These are phyloP conservation scores for Dysphania ambrosioides DNA, from an alignment of 148 eudicot species.

Conservation along the genomic window DNA sequence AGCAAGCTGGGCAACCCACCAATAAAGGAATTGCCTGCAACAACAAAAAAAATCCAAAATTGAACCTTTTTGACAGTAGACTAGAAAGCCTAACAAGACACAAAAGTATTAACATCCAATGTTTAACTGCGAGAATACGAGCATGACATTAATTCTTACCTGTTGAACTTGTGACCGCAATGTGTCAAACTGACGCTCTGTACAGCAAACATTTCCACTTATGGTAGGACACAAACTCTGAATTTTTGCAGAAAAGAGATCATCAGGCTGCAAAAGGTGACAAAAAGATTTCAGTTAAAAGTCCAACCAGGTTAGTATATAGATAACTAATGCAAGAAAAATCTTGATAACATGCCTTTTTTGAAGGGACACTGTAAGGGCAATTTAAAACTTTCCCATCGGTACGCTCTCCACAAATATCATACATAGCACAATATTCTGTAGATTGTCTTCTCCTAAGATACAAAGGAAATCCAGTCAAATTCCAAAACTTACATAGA, in stretches of 20 bases:
- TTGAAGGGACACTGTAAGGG: no score
- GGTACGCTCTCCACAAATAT: no score
- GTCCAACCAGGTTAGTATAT: not conserved
- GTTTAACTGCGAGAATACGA: not conserved
- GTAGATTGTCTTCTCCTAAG: constrained; percentile 47
- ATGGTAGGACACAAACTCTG: constrained; percentile 69
- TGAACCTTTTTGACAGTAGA: not conserved
- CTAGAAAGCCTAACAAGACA: not conserved
- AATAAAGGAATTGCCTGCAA: constrained; percentile 63
- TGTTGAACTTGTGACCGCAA: constrained; percentile 68
- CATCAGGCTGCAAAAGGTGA: constrained; percentile 54
- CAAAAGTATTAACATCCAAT: not conserved
- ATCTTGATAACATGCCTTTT: no score
- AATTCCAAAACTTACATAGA: not conserved
- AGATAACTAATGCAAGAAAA: constrained; percentile 6
- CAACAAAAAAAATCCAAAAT: constrained; percentile 13
- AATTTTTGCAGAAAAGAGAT: constrained; percentile 57
- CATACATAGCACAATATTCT: constrained; percentile 72
- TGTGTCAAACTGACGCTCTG: constrained; percentile 60
- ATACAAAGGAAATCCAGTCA: constrained; percentile 23
- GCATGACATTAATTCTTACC: constrained; percentile 30
- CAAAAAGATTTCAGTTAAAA: not conserved
- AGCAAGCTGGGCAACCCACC: constrained; percentile 76
- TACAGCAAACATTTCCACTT: constrained; percentile 62
- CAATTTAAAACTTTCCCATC: no score